Conservation (phyloP, 192 early-diverging fungal genomes). For the Entomortierella parvispora region DNA sequence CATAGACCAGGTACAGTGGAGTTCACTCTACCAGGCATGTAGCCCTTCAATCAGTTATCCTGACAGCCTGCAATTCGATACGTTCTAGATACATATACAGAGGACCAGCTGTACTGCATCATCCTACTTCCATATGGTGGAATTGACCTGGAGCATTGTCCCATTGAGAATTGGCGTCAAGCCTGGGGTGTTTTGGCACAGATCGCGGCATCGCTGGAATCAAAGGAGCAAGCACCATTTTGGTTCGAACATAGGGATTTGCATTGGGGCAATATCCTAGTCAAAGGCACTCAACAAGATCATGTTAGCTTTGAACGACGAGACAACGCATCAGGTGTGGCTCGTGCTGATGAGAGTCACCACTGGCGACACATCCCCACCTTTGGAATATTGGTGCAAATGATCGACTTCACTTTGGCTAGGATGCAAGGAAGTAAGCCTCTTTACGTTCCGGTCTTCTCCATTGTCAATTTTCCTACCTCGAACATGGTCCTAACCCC, state of each 20-base stretch:
- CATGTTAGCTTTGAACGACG: slow-evolving; percentile 9
- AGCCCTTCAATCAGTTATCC: neutral
- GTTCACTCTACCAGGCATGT: too few relatives aligned
- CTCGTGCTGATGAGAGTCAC: neutral
- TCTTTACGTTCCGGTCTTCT: too few relatives aligned
- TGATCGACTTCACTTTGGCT: slow-evolving; percentile 82
- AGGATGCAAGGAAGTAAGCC: slow-evolving; percentile 59
- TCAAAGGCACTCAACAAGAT: slow-evolving; percentile 42
- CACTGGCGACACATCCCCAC: slow-evolving; percentile 54
- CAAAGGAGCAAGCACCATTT: slow-evolving; percentile 56
- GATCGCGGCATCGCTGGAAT: slow-evolving; percentile 68
- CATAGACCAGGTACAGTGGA: slow-evolving; percentile 73
- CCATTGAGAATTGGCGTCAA: slow-evolving; percentile 66
- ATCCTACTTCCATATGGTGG: slow-evolving; percentile 81
- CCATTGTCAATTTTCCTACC: too few relatives aligned
- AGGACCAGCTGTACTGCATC: slow-evolving; percentile 78
- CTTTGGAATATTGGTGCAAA: slow-evolving; percentile 67
- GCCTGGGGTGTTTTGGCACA: slow-evolving; percentile 77
- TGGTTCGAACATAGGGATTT: slow-evolving; percentile 77
- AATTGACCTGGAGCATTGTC: slow-evolving; percentile 71
- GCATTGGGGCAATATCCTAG: slow-evolving; percentile 81
- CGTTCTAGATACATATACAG: slow-evolving; percentile 65
- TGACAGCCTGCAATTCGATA: neutral
- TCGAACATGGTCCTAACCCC: too few relatives aligned
- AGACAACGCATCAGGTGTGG: neutral